Percentiles rank a stretch among this genome's conserved stretches.
These are phyloP conservation scores for Mollisiaceae sp. DNA, from an alignment of 2,329 filamentous ascomycete species.

Conservation along the genomic window DNA sequence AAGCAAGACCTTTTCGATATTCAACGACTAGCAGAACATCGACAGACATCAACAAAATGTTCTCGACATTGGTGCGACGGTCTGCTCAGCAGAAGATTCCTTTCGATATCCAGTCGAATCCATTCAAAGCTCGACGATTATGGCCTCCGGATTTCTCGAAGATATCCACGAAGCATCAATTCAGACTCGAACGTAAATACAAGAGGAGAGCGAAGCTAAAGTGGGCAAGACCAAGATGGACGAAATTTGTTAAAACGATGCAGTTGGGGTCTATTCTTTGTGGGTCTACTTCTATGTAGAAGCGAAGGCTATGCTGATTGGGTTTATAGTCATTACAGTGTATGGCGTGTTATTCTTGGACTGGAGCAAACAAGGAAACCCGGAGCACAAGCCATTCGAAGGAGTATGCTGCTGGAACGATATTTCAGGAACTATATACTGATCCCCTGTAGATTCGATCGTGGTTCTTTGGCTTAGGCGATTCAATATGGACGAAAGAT, in stretches of 20 bases:
- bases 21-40: slow-evolving; percentile 1
- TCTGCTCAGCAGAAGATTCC: slow-evolving; percentile 44
- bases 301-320: slow-evolving; percentile 22
- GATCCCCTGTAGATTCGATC: slow-evolving; percentile 45
- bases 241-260: slow-evolving; percentile 66
- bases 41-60: slow-evolving; percentile 43
- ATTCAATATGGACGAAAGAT: slow-evolving; percentile 42
- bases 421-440: slow-evolving; percentile 15
- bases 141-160: slow-evolving; percentile 81
- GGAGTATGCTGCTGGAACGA: slow-evolving; percentile 47
- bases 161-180: slow-evolving; percentile 73
- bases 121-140: slow-evolving; percentile 69
- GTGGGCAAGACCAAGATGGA: slow-evolving; percentile 66
- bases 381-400: slow-evolving; percentile 53
- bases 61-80: slow-evolving; percentile 52
- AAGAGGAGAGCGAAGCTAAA: slow-evolving; percentile 70
- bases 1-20: slow-evolving; percentile 5
- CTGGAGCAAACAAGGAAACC: slow-evolving; percentile 47
- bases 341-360: slow-evolving; percentile 69
- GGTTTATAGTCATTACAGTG: slow-evolving; percentile 52
- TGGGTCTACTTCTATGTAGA: slow-evolving; percentile 27
- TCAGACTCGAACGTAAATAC: slow-evolving; percentile 79
- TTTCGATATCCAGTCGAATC: slow-evolving; percentile 52
- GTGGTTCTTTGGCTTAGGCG: slow-evolving; percentile 47
- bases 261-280: slow-evolving; percentile 51